Base-by-base conservation (phyloP, 352 stramenopile species). In the Phytophthora hibernalis region DNA sequence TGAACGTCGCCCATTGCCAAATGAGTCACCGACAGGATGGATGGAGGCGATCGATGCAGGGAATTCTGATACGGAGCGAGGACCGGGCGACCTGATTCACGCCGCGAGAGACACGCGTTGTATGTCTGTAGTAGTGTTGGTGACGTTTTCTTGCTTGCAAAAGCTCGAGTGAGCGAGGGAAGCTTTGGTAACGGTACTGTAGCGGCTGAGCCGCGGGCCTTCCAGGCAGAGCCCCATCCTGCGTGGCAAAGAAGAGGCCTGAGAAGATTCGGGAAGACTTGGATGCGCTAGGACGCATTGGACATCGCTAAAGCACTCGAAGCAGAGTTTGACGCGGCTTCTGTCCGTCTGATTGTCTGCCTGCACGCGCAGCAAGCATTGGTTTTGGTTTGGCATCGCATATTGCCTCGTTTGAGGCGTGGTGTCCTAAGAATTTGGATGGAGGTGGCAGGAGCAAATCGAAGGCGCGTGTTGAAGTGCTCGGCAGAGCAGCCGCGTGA, bases 401-500 rank as follows among this genome's bases (percentile, higher is more conserved):
- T 48, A 48, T 48, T 26, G 42, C 20, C 42, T 26, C 42, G 42
- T 48, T 48, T 48, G 42, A 48, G 42, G 18, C 18, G 0, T 20
- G 18, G 18, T 3, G n/a, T 4, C n/a, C 8, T n/a, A 26, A 18
- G 1, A 9, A 18, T 33, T 33, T 48, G 42, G 20, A 5, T 15
- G 42, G 22, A 3, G 33, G 15, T 12, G 33, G 26, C 26, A 31
- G 1, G n/a, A 48, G 63, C 64, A 72, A 72, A 68, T 68, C 63
- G 11, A 53, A 58, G 31, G 33, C 26, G 42, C 20, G 54, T 45
- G 48, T 67, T 68, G 57, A 72, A 72, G 64, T 65, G 59, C 20
- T 53, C 56, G 57, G 33, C 31, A 71, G 57, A 71, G 56, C 51
- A 71, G 63, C 49, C 56, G 63, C 63, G 56, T 56, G 42, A 58